phyloP scores from a whole-genome alignment of 1,139 yeast species.

The Pneumocystis murina region DNA sequence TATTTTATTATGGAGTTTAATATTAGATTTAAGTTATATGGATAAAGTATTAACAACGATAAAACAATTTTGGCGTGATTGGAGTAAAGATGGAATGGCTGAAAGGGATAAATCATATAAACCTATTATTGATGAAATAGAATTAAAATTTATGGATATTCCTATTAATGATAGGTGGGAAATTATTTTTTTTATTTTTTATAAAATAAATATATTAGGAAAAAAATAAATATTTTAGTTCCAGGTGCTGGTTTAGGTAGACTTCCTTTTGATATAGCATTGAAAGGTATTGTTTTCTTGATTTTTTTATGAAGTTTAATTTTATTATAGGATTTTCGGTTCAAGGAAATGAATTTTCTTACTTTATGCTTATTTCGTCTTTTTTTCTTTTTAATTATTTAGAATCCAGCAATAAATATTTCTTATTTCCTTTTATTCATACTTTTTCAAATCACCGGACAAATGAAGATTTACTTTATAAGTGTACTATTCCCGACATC shows the following conservation, averaged over 20 bases:
- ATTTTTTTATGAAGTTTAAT: neutral
- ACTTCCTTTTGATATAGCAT: slow-evolving; percentile 56
- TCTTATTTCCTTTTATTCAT: slow-evolving; percentile 58
- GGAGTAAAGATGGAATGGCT: slow-evolving; percentile 34
- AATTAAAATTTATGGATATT: slow-evolving; percentile 30
- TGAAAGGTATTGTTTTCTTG: slow-evolving; percentile 24
- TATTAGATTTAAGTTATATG: slow-evolving; percentile 21
- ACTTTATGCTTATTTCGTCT: slow-evolving; percentile 63
- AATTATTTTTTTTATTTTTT: slow-evolving; percentile 12
- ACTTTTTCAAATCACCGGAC: slow-evolving; percentile 53
- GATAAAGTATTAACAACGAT: slow-evolving; percentile 51
- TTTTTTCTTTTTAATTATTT: slow-evolving; percentile 44
- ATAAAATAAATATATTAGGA: slow-evolving; percentile 20
- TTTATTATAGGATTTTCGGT: slow-evolving; percentile 36
- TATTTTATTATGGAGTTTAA: neutral
- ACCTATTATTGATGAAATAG: slow-evolving; percentile 34
- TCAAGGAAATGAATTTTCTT: slow-evolving; percentile 78
- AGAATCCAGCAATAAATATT: slow-evolving; percentile 40
- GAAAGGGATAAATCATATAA: slow-evolving; percentile 27
- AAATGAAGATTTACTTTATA: slow-evolving; percentile 39
- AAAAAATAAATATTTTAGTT: slow-evolving; percentile 37
- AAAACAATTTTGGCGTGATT: slow-evolving; percentile 56
- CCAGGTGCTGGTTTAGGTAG: slow-evolving; percentile 84
- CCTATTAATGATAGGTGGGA: slow-evolving; percentile 4
- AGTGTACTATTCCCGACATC: slow-evolving; percentile 31